Evolutionary conservation across 2,329 filamentous ascomycete species (phyloP).

Genomic region (Xylariaceae sp.): DNA sequence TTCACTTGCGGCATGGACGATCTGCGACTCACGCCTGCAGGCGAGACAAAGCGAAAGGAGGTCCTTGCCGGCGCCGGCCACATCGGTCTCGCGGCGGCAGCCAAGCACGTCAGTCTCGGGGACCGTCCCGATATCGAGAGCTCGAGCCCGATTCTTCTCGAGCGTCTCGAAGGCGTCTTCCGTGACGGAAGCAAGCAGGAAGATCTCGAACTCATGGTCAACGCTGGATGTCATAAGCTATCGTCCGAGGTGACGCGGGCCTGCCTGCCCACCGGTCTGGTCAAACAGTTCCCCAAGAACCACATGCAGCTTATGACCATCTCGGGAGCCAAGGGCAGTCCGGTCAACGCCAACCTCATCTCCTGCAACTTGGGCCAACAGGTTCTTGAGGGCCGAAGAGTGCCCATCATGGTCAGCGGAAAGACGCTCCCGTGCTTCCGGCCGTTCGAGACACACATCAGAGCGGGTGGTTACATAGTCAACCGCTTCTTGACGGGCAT

Average conservation of each 20-base stretch:
- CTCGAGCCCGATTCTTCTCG: constrained; percentile 65
- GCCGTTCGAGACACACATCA: constrained; percentile 81
- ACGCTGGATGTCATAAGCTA: constrained; percentile 60
- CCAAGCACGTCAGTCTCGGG: constrained; percentile 81
- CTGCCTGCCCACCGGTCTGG: constrained; percentile 75
- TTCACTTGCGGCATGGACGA: constrained; percentile 98
- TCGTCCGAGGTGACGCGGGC: constrained; percentile 72
- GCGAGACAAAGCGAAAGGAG: constrained; percentile 65
- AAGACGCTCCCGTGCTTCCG: constrained; percentile 94
- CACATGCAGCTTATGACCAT: constrained; percentile 99
- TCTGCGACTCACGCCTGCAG: constrained; percentile 73
- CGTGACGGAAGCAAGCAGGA: constrained; percentile 88
- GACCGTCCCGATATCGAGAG: constrained; percentile 49
- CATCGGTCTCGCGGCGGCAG: constrained; percentile 73
- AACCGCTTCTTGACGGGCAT: constrained; percentile 98
- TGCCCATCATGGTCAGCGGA: constrained; percentile 95
- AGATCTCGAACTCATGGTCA: constrained; percentile 83
- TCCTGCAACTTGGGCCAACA: constrained; percentile 97
- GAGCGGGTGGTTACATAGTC: constrained; percentile 88
- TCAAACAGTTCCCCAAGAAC: constrained; percentile 91
- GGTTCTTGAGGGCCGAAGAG: constrained; percentile 87
- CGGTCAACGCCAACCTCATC: constrained; percentile 94
- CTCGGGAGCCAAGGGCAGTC: constrained; percentile 87
- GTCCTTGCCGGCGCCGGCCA: constrained; percentile 61
- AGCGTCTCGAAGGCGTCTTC: constrained; percentile 80